Evolutionary conservation across 805 yeast genomes (phyloP), one percentile per base, ranked within the genome.

Genomic region (Schizosaccharomyces osmophilus): DNA sequence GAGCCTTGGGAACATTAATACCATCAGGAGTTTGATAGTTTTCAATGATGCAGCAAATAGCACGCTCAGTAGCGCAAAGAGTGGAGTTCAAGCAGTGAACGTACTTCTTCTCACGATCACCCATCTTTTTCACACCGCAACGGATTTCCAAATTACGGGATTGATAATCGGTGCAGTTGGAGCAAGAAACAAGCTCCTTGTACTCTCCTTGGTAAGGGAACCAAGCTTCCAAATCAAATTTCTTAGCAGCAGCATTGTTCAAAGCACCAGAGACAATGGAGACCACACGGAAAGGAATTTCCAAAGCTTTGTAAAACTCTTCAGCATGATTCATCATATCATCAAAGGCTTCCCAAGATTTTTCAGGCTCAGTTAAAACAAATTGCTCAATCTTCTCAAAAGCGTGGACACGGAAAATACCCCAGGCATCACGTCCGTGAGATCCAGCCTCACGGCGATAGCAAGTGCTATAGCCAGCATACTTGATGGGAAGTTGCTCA

Each of bases 391-490:
- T 87, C 77, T 93, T 93, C 77, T 93, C 98, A 71, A 93, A 93
- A 64, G 95, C 95, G 72, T 93, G 98, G 63, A 93, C 97, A 77
- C 98, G 85, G 83, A 93, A 93, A 66, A 93, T 88, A 76, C 98
- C 98, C 98, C 98, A 93, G 60, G 98, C 98, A 71, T 93, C 98
- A 74, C 90, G 90, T 73, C 98, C 98, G 70, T 90, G 97, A 66
- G 96, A 84, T 67, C 98, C 98, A 63, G 98, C 98, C 78, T 93
- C 98, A 77, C 98, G 86, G 76, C 98, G 84, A 83, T 93, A 93
- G 82, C 98, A 93, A 59, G 97, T 85, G 45, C 97, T 88, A 78
- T 85, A 93, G 69, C 98, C 98, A 59, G 96, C 98, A 70, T 93
- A 93, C 59, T 63, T 63, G 43, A 26, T 80, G 64, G 98, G 98